Evolutionary conservation across 192 early-diverging fungal species (phyloP).

Genomic region (Haplosporangium gracile): DNA sequence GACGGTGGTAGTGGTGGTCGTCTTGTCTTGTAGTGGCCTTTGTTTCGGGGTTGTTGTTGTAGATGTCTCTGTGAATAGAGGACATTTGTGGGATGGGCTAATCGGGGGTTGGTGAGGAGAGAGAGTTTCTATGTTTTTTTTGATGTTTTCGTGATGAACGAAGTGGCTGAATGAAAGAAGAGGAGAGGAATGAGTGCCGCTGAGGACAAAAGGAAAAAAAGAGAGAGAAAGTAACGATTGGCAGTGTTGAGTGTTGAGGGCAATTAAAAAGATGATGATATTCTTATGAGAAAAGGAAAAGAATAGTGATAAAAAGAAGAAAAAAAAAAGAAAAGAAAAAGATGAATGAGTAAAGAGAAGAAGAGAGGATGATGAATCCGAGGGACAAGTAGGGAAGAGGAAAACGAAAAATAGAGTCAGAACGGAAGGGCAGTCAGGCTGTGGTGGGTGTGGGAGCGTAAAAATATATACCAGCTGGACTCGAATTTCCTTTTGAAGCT

Average conservation of each 20-base stretch:
- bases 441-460: background rate
- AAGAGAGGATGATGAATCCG: background rate
- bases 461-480: slow-evolving; percentile 1
- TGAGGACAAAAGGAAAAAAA: background rate
- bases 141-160: background rate
- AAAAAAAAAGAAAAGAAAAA: background rate
- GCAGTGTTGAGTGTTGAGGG: background rate
- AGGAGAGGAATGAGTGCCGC: background rate
- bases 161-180: background rate
- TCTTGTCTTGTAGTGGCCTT: background rate
- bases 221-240: background rate
- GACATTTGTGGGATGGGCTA: background rate
- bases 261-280: background rate
- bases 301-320: background rate
- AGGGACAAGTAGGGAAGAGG: background rate
- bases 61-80: background rate
- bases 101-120: background rate
- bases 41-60: background rate
- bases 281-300: background rate
- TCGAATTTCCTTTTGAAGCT: slow-evolving; percentile 9
- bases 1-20: background rate
- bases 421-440: background rate
- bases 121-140: too few relatives aligned
- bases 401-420: background rate
- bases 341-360: background rate